Conservation (phyloP, 352 stramenopile species). For the Phytophthora multivora region DNA sequence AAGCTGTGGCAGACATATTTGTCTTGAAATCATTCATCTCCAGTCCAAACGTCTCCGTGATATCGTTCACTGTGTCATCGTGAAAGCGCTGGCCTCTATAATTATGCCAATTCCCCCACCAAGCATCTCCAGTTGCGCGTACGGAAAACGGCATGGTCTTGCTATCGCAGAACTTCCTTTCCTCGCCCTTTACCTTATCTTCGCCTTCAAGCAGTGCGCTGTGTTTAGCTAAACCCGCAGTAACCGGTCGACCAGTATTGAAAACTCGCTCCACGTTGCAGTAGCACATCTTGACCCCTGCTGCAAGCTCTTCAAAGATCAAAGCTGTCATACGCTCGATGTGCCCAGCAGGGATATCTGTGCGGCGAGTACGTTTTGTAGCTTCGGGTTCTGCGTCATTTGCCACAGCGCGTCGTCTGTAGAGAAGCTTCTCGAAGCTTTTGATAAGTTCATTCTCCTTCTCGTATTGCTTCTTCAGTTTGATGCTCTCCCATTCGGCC, state of each 20-base stretch:
- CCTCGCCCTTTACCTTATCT: conserved; percentile 22
- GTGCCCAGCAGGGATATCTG: conserved; percentile 18
- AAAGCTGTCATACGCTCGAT: conserved; percentile 24
- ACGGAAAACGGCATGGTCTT: conserved; percentile 42
- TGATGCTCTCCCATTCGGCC: conserved; percentile 33
- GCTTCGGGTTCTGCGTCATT: conserved; percentile 1
- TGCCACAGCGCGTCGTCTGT: conserved; percentile 3
- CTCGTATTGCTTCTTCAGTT: conserved; percentile 34
- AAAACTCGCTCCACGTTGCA: conserved; percentile 35
- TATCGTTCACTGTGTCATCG: conserved; percentile 45
- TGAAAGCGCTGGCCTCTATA: conserved; percentile 27
- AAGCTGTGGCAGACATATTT: conserved; percentile 49
- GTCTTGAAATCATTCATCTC: conserved; percentile 53
- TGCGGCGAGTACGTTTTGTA: conserved; percentile 19
- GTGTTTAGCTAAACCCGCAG: conserved; percentile 7
- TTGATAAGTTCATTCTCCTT: conserved; percentile 31
- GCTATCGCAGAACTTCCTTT: conserved; percentile 41
- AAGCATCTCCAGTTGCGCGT: conserved; percentile 32
- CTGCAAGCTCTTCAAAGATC: conserved; percentile 36
- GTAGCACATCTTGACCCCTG: conserved; percentile 40
- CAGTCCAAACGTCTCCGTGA: conserved; percentile 56
- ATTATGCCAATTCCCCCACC: conserved; percentile 42
- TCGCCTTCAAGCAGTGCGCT: conserved; percentile 27
- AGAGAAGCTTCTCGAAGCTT: conserved; percentile 34
- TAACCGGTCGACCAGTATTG: conserved; percentile 13